Evolutionary conservation across 164 flowering plant species (phyloP).

Genomic region (Sextonia rubra): DNA sequence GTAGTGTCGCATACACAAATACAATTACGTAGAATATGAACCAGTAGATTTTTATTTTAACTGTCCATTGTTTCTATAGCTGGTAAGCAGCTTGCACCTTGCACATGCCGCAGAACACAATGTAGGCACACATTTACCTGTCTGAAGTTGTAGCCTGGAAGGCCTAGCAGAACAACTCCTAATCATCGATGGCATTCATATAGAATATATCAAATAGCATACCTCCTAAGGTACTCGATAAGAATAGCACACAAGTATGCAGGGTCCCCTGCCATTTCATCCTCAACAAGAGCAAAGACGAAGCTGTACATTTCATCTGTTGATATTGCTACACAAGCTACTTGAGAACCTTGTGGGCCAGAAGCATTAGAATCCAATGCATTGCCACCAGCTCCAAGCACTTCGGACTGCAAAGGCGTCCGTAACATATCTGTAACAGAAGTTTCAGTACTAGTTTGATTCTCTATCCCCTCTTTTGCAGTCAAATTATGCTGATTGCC

Average conservation of each 20-base stretch:
- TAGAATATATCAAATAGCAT: slow-evolving; percentile 7
- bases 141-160: background rate
- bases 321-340: slow-evolving; percentile 67
- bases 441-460: slow-evolving; percentile 22
- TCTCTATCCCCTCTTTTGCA: slow-evolving; percentile 20
- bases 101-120: background rate
- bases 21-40: background rate
- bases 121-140: background rate
- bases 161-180: background rate
- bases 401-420: slow-evolving; percentile 34
- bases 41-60: background rate
- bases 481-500: slow-evolving; percentile 12
- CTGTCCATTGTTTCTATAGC: background rate
- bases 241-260: slow-evolving; percentile 72
- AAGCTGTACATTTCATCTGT: slow-evolving; percentile 80
- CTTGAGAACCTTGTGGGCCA: slow-evolving; percentile 43
- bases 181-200: background rate
- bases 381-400: slow-evolving; percentile 25
- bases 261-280: slow-evolving; percentile 81
- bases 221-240: slow-evolving; percentile 89
- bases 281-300: slow-evolving; percentile 82
- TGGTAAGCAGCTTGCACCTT: background rate
- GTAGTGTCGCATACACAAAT: background rate
- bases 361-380: slow-evolving; percentile 35
- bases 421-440: slow-evolving; percentile 21